phyloP scores from a whole-genome alignment of 2,329 filamentous ascomycete genomes.

The Trichoderma koningiopsis region DNA sequence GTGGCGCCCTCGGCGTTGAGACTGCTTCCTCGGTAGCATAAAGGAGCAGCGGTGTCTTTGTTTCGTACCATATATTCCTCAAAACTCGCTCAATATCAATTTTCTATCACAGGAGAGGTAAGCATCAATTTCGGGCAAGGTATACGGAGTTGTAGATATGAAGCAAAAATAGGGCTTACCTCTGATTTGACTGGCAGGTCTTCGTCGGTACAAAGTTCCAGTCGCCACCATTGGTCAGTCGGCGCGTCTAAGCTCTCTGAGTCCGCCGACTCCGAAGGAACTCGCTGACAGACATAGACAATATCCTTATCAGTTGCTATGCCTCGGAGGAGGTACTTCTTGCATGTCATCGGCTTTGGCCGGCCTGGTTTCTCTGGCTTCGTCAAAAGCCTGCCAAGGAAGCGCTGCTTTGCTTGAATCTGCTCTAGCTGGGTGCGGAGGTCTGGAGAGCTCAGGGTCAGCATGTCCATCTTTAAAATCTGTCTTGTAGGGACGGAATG shows the following conservation, averaged over 20 bases:
- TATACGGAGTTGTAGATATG: not conserved
- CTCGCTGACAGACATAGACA: slow-evolving; percentile 53
- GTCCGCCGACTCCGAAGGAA: slow-evolving; percentile 47
- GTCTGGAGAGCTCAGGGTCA: slow-evolving; percentile 33
- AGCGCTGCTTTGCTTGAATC: slow-evolving; percentile 41
- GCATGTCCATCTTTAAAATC: slow-evolving; percentile 10
- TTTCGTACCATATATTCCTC: slow-evolving; percentile 50
- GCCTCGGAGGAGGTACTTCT: slow-evolving; percentile 55
- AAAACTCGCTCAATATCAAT: slow-evolving; percentile 49
- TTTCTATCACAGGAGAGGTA: slow-evolving; percentile 43
- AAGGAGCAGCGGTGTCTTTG: slow-evolving; percentile 51
- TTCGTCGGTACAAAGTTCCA: slow-evolving; percentile 46
- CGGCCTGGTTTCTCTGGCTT: slow-evolving; percentile 42
- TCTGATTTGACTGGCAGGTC: slow-evolving; percentile 50
- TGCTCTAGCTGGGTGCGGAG: slow-evolving; percentile 38
- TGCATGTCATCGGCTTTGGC: slow-evolving; percentile 44
- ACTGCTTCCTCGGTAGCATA: slow-evolving; percentile 58
- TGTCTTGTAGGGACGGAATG: not conserved
- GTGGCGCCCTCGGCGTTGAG: slow-evolving; percentile 36
- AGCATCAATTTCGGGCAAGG: slow-evolving; percentile 25
- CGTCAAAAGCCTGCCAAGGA: slow-evolving; percentile 45
- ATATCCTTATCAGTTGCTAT: slow-evolving; percentile 51
- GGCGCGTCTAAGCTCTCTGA: slow-evolving; percentile 38
- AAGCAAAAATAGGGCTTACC: slow-evolving; percentile 38
- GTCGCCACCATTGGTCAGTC: slow-evolving; percentile 59